phyloP scores from a whole-genome alignment of 148 eudicot species.

The Dysphania ambrosioides region DNA sequence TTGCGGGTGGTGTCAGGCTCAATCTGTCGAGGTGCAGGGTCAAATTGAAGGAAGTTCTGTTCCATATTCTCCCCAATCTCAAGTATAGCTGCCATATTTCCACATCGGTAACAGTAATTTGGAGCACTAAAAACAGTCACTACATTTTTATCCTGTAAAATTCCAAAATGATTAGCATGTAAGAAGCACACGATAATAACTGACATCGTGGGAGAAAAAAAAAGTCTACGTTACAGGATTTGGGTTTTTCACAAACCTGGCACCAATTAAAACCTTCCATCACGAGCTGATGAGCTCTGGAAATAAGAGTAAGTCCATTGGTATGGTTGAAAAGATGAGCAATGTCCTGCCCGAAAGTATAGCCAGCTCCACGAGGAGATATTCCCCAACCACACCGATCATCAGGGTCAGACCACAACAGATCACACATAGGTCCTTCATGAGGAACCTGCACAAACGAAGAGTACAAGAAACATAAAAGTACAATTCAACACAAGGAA shows the following conservation, averaged over 20 bases:
- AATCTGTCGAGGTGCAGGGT: conserved; percentile 86
- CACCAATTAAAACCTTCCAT: conserved; percentile 99
- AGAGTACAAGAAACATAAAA: background rate
- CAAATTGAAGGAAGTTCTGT: conserved; percentile 87
- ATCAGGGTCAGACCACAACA: conserved; percentile 97
- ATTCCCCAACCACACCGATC: conserved; percentile 99
- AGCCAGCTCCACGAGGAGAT: conserved; percentile 98
- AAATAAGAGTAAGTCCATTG: conserved; percentile 82
- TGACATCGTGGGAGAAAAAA: background rate
- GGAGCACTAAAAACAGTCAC: conserved; percentile 93
- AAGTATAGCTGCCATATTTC: conserved; percentile 87
- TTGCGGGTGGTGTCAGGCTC: conserved; percentile 86
- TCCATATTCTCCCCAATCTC: conserved; percentile 95
- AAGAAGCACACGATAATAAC: background rate
- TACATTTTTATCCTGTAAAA: conserved; percentile 71
- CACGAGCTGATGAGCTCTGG: conserved; percentile 95
- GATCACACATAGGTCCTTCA: conserved; percentile 99
- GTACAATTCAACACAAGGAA: background rate
- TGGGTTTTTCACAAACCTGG: conserved; percentile 52
- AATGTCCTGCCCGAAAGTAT: conserved; percentile 95
- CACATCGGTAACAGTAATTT: conserved; percentile 85
- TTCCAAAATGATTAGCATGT: conserved; percentile 1
- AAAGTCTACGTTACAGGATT: background rate
- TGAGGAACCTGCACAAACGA: conserved; percentile 68
- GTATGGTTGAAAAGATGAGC: conserved; percentile 83